These are phyloP conservation scores for Coemansia sp. DNA, from an alignment of 192 early-diverging fungal genomes.

Conservation along the genomic window DNA sequence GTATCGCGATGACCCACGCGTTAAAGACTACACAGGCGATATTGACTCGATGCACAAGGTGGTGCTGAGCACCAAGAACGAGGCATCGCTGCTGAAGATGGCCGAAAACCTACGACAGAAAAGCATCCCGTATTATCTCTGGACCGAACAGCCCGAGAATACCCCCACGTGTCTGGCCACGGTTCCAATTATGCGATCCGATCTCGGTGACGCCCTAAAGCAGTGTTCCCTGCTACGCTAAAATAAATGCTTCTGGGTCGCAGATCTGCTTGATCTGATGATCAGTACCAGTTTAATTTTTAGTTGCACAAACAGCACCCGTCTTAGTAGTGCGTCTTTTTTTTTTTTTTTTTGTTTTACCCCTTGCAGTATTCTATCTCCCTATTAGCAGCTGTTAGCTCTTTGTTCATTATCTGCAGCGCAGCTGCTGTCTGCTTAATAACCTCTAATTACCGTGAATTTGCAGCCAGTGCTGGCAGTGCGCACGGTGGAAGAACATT, in stretches of 20 bases:
- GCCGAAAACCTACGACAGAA: slow-evolving; percentile 57
- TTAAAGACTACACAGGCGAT: slow-evolving; percentile 61
- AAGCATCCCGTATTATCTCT: slow-evolving; percentile 61
- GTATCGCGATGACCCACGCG: slow-evolving; percentile 59
- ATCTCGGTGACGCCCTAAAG: slow-evolving; percentile 52
- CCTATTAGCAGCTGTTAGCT: not conserved
- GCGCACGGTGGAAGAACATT: not conserved
- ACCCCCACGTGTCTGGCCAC: slow-evolving; percentile 71
- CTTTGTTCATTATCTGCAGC: not conserved
- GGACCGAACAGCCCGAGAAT: slow-evolving; percentile 79
- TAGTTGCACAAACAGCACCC: not conserved
- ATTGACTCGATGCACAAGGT: slow-evolving; percentile 76
- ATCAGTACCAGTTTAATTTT: not conserved
- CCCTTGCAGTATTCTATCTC: not conserved
- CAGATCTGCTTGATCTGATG: not conserved
- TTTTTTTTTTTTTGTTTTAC: not conserved
- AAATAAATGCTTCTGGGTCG: not conserved
- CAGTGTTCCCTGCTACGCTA: slow-evolving; percentile 46
- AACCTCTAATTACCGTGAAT: not conserved
- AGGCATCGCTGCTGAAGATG: slow-evolving; percentile 60
- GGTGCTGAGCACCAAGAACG: slow-evolving; percentile 70
- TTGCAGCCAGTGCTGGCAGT: not conserved
- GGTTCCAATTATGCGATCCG: slow-evolving; percentile 59
- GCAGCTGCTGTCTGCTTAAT: not conserved
- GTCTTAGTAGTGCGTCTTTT: not conserved